Base-by-base conservation (phyloP, 208 protist species). In the Acanthamoeba castellanii region DNA sequence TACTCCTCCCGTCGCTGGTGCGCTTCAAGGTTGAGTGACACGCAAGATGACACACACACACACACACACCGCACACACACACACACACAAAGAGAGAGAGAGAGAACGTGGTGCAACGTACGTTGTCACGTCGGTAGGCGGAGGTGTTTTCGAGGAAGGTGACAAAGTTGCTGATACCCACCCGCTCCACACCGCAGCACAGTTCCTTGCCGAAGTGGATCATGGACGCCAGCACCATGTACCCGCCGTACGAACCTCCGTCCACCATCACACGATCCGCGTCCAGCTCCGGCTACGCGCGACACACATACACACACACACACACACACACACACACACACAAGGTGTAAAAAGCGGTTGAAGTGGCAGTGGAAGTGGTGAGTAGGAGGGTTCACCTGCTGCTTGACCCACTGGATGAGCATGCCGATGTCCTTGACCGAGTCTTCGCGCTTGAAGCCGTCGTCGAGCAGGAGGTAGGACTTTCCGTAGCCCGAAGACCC, bases 121-220 rank as follows among this genome's bases (percentile, higher is more conserved):
- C 76, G 84, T 91, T 91, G 84, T 91, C 84, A 55, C 84, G 84
- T 27, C 84, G 84, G 30, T 91, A 91, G 30, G 25, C 47, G 16
- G 84, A 91, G 3, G 84, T 91, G 50, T 91, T 91, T 52, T 91
- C 84, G 13, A 91, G 84, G 34, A 91, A 91, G 57, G 84, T 91
- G 16, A 91, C 84, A 27, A 91, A 91, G 84, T 91, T 91, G 84
- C 57, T 72, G 59, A 91, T 91, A 20, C 84, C 84, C 47, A 91
- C 47, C 13, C 84, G 27, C 59, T 91, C 84, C 4, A 91, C 27
- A 52, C 55, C 84, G 30, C 57, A 64, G 27, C 84, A 47, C 5
- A 91, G 57, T 52, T 91, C 7, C n/a, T 70, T 18, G 34, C 57
- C 50, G 27, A 52, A 91, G 30, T 91, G 84, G n/a, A 91, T 91